These are phyloP conservation scores for Crotalaria pallida DNA, from an alignment of 306 rosid genomes.

Conservation along the genomic window DNA sequence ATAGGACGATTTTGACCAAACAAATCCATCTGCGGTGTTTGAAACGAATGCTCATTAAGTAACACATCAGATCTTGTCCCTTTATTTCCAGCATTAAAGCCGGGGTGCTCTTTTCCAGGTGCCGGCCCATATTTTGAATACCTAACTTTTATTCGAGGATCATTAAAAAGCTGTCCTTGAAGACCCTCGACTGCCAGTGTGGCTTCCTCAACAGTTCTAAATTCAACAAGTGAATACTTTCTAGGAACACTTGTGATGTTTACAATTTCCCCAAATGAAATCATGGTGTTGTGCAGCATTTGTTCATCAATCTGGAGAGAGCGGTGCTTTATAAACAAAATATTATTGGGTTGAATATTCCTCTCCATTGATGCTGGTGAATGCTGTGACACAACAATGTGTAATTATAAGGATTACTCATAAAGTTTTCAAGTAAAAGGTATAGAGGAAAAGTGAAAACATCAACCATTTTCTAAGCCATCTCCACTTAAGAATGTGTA, in stretches of 20 bases:
- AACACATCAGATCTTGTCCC: constrained; percentile 51
- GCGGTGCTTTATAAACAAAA: constrained; percentile 83
- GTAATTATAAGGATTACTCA: not conserved
- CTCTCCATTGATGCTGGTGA: constrained; percentile 41
- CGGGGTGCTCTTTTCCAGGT: constrained; percentile 54
- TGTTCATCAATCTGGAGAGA: constrained; percentile 77
- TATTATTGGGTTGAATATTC: constrained; percentile 54
- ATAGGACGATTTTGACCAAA: constrained; percentile 49
- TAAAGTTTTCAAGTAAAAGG: not conserved
- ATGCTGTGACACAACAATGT: constrained; percentile 36
- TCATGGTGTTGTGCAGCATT: constrained; percentile 89
- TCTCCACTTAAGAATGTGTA: not conserved
- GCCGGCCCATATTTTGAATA: constrained; percentile 66
- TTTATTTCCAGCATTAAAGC: constrained; percentile 41
- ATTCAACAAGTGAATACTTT: constrained; percentile 67
- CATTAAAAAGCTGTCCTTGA: constrained; percentile 79
- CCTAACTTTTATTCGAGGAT: constrained; percentile 74
- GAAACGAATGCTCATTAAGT: constrained; percentile 48
- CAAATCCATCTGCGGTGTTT: constrained; percentile 43
- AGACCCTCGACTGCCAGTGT: constrained; percentile 81
- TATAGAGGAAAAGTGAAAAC: not conserved
- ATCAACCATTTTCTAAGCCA: not conserved
- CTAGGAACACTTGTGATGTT: constrained; percentile 75
- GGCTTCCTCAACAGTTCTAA: constrained; percentile 83
- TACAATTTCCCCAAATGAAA: constrained; percentile 84